phyloP scores from a whole-genome alignment of 345 rosid species.

The Camelina hispida region DNA sequence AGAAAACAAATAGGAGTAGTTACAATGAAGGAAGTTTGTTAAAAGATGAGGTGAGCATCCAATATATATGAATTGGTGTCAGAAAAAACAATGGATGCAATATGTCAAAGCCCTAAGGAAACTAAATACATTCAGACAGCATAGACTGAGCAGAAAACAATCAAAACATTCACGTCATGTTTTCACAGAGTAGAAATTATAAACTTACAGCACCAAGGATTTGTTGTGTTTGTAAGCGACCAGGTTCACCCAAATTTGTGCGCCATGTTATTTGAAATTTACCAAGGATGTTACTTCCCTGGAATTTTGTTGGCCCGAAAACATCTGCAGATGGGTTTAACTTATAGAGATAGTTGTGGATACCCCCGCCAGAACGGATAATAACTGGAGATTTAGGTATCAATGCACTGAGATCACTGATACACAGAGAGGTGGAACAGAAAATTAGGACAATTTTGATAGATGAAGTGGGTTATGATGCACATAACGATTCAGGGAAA shows the following conservation, averaged over 20 bases:
- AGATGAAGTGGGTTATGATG: background rate
- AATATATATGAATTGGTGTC: slow-evolving; percentile 5
- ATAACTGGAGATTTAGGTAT: slow-evolving; percentile 72
- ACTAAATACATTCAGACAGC: slow-evolving; percentile 14
- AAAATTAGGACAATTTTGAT: background rate
- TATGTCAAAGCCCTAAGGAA: slow-evolving; percentile 18
- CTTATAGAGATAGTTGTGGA: slow-evolving; percentile 83
- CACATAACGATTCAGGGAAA: slow-evolving; percentile 18
- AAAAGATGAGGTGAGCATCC: slow-evolving; percentile 20
- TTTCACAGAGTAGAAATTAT: slow-evolving; percentile 20
- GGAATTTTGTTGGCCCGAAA: slow-evolving; percentile 56
- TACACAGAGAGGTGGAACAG: slow-evolving; percentile 26
- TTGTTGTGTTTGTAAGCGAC: slow-evolving; percentile 97
- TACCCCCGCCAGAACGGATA: slow-evolving; percentile 91
- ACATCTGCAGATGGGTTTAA: slow-evolving; percentile 56
- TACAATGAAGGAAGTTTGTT: slow-evolving; percentile 3
- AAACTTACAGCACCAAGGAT: slow-evolving; percentile 86
- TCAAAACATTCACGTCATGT: slow-evolving; percentile 7
- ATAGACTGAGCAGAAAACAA: slow-evolving; percentile 8
- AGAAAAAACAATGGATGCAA: background rate
- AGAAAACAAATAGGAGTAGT: background rate
- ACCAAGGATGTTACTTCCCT: slow-evolving; percentile 81
- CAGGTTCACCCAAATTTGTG: slow-evolving; percentile 95
- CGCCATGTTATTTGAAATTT: slow-evolving; percentile 98
- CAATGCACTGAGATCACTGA: slow-evolving; percentile 54